phyloP scores from a whole-genome alignment of 169 alveolate species.

The Plasmodium ovale region DNA sequence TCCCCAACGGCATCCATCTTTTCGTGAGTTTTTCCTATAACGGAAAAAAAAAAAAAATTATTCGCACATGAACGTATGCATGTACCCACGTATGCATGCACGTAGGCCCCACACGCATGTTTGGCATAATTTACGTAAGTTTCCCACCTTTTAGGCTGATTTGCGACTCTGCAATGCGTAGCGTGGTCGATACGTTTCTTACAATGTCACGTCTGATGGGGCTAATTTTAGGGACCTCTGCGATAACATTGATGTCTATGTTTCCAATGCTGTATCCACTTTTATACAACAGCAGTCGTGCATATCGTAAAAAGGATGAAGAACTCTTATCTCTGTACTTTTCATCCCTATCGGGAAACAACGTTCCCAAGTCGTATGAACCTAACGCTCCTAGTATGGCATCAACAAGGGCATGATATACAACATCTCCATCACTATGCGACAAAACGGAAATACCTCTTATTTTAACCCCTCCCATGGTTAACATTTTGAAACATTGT shows the following conservation, averaged over 20 bases:
- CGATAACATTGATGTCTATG: constrained; percentile 77
- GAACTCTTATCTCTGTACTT: constrained; percentile 79
- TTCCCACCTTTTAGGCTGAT: constrained; percentile 76
- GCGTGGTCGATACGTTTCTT: constrained; percentile 41
- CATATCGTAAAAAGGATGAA: constrained; percentile 69
- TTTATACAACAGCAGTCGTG: constrained; percentile 64
- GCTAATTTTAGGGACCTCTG: constrained; percentile 65
- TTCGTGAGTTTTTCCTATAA: constrained; percentile 74
- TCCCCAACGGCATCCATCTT: constrained; percentile 79
- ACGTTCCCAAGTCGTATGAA: constrained; percentile 89
- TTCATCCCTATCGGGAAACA: constrained; percentile 88
- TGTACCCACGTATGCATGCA: background rate
- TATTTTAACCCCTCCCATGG: constrained; percentile 83
- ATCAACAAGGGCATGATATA: constrained; percentile 88
- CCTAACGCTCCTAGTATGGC: constrained; percentile 88
- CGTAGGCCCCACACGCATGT: background rate
- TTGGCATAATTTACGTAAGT: background rate
- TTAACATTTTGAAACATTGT: constrained; percentile 78
- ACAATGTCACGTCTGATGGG: constrained; percentile 27
- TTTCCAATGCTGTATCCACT: constrained; percentile 56
- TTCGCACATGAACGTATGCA: background rate
- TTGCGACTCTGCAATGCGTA: constrained; percentile 42
- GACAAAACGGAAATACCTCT: constrained; percentile 80
- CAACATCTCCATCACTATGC: constrained; percentile 92
- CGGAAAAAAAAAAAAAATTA: background rate